Evolutionary conservation across 148 eudicot genomes (phyloP), one percentile per base, ranked within the genome.

Genomic region (Amaranthus palmeri): DNA sequence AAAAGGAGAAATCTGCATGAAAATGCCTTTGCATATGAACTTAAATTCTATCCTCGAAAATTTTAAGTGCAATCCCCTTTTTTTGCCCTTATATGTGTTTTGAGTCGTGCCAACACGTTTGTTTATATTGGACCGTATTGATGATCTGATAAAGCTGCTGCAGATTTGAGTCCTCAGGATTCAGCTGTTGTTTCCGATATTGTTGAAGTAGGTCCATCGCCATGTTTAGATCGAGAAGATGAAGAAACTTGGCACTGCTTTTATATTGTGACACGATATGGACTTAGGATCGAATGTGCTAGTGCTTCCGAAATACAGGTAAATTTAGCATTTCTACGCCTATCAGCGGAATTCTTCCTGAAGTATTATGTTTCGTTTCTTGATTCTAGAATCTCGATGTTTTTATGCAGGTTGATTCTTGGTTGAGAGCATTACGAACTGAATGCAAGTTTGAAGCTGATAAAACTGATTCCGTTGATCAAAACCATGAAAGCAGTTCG

Each of bases 121-220:
- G 48, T 57, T 17, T 11, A n/a, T 46, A 14, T 5, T 46, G 52
- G 58, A 13, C 2, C 8, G 50, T 25, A 11, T 60, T 72, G 25
- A 67, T 73, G 17, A 6, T 78, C 15, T 76, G 57, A 63, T 69
- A 10, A 49, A 62, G 47, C 65, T 36, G 57, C 8, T 79, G 80
- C 91, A 93, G 98, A 93, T 87, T 76, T 90, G 81, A 88, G 98
- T 69, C 98, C 98, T 53, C 93, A 85, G 77, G 98, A 93, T 75
- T 88, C 98, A 60, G 83, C 98, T 55, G 84, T 88, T 42, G 80
- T 93, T 46, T 73, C 95, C 66, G 98, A 93, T 78, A 77, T 93
- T 65, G 78, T 85, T 74, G 91, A 93, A 81, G 78, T 91, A 66
- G 97, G 89, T 49, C 76, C 83, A 59, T 84, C 88, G 72, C 97